Evolutionary conservation across 352 stramenopile species (phyloP).

Genomic region (Pythium phragmitis): DNA sequence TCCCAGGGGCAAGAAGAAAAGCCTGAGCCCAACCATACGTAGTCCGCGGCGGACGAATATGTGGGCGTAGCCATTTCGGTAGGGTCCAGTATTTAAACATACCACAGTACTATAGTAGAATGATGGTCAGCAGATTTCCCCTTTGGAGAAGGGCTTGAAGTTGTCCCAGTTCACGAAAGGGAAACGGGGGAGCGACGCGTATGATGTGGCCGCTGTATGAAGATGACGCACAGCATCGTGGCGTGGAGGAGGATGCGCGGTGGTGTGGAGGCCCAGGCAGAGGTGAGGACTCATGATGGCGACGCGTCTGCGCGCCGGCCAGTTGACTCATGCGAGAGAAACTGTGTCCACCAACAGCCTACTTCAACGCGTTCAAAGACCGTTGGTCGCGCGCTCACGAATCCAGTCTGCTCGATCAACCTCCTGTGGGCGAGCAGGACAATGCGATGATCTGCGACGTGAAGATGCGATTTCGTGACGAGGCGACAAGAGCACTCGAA

Average conservation of each 20-base stretch:
- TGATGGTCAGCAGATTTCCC: constrained; percentile 19
- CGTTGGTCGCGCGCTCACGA: neutral
- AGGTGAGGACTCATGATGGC: constrained; percentile 5
- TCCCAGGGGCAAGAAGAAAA: constrained; percentile 19
- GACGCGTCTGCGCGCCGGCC: neutral
- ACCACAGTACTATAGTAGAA: constrained; percentile 15
- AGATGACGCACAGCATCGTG: neutral
- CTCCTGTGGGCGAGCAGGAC: neutral
- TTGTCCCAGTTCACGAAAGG: constrained; percentile 8
- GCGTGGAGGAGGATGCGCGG: neutral
- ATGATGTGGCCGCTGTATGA: constrained; percentile 24
- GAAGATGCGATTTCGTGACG: neutral
- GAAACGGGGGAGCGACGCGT: neutral
- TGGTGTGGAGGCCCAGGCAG: neutral
- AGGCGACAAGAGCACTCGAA: neutral
- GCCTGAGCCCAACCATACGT: constrained; percentile 4
- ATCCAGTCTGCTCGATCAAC: neutral
- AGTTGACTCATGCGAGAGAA: neutral
- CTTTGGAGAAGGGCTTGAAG: constrained; percentile 12
- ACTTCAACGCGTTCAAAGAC: constrained; percentile 9
- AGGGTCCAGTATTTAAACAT: constrained; percentile 9
- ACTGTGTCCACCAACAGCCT: constrained; percentile 7
- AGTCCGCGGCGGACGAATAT: constrained; percentile 14
- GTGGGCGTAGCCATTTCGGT: constrained; percentile 6
- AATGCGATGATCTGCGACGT: neutral